Percentiles rank a stretch among this genome's conserved stretches.
These are phyloP conservation scores for Salix koriyanagi DNA, from an alignment of 345 rosid genomes.

Conservation along the genomic window DNA sequence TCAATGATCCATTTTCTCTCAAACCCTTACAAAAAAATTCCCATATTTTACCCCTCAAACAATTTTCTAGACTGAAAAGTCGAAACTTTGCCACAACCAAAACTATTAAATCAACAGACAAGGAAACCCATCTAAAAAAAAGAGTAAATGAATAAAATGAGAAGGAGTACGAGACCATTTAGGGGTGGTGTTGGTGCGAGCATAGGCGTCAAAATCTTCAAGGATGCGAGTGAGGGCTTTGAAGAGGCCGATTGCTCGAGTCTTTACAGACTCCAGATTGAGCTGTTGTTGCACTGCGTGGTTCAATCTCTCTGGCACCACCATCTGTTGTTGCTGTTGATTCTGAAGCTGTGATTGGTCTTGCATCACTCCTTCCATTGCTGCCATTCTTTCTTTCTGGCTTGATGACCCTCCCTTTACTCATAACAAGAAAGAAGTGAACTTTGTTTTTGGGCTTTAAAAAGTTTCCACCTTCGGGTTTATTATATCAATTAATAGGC, in stretches of 20 bases:
- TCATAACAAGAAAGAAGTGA: too few relatives aligned
- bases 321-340: constrained; percentile 21
- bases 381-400: not conserved
- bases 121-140: not conserved
- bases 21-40: too few relatives aligned
- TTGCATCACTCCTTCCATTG: constrained; percentile 18
- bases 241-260: constrained; percentile 71
- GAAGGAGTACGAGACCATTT: constrained; percentile 49
- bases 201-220: constrained; percentile 72
- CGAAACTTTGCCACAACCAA: too few relatives aligned
- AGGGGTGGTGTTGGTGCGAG: constrained; percentile 73
- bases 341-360: constrained; percentile 21
- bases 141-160: not conserved
- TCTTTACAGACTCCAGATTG: constrained; percentile 71
- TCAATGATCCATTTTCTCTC: too few relatives aligned
- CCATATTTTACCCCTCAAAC: too few relatives aligned
- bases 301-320: constrained; percentile 61
- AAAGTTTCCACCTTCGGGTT: too few relatives aligned
- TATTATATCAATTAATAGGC: too few relatives aligned
- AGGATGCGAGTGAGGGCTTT: constrained; percentile 86
- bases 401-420: not conserved
- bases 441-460: too few relatives aligned
- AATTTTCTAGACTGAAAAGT: too few relatives aligned
- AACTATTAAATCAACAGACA: not conserved
- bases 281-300: constrained; percentile 58